Evolutionary conservation across 495 filamentous ascomycete genomes (phyloP), one percentile per base, ranked within the genome.

Genomic region (Annulohypoxylon stygium): DNA sequence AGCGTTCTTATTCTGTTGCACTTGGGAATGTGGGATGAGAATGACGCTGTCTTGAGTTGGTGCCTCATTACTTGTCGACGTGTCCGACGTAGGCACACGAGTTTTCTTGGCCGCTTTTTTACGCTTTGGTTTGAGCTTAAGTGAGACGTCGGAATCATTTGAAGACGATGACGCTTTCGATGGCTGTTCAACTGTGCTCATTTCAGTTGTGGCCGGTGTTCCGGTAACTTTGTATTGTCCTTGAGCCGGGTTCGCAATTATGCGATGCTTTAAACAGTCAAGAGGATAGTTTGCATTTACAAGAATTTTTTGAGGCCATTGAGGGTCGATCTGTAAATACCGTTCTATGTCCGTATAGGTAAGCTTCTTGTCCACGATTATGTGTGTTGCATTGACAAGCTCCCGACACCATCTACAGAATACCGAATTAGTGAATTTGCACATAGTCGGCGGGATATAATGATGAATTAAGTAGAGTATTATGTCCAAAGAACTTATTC

Each of bases 231-330:
- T 81, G 75, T 95, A 97, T 8, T 86, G 85, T 2, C 64, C 55
- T 57, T 93, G 90, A 1, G 80, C 77, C 3, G 88, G 81, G 67
- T 89, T 87, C 3, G 95, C 75, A 0, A 96, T 66, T 0, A 82
- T 76, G 2, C 83, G 80, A 65, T 86, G 91, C 33, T 83, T 81
- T 37, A 96, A 88, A 62, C 94, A 98, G 12, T 98, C 93, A 0
- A 93, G 80, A 3, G 92, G 89, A 75, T 94, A 99, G 2, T 83
- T 80, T 59, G 96, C 93, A 66, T 94, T 92, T 14, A 97, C 94
- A 0, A 95, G 58, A 50, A 89, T 76, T 11, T 75, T 48, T 10
- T 65, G 58, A 10, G 67, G 36, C 37, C 55, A 63, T 11, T 65
- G 67, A 55, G 33, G n/a, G 10, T 55, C 71, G 61, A 45, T 61